phyloP scores from a whole-genome alignment of 2,329 filamentous ascomycete genomes.

The Hypoxylon sp. region DNA sequence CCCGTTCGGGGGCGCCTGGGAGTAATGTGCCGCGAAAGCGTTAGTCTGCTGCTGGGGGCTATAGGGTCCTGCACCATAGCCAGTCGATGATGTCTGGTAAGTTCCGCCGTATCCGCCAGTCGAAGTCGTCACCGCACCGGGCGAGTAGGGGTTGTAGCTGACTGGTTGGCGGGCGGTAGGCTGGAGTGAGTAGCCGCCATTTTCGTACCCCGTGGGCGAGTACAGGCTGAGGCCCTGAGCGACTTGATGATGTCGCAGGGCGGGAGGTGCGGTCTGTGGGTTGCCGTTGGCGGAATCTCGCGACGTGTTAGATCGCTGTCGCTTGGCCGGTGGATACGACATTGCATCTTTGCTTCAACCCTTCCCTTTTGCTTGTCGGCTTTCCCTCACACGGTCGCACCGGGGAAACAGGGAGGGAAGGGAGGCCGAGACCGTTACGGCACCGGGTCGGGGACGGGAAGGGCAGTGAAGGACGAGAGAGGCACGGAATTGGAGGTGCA shows the following conservation, averaged over 20 bases:
- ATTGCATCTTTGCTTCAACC: conserved; percentile 49
- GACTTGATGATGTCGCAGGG: conserved; percentile 52
- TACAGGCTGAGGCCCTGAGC: conserved; percentile 43
- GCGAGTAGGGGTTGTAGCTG: conserved; percentile 50
- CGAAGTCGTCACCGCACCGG: conserved; percentile 50
- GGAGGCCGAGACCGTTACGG: conserved; percentile 14
- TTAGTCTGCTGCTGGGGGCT: conserved; percentile 51
- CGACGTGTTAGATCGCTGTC: conserved; percentile 55
- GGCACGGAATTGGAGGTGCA: conserved; percentile 9
- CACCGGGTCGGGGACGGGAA: neutral
- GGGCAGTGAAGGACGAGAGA: neutral
- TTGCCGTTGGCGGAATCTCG: conserved; percentile 53
- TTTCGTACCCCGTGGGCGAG: conserved; percentile 47
- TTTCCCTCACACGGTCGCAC: conserved; percentile 36
- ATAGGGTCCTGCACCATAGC: conserved; percentile 48
- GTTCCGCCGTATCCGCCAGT: conserved; percentile 51
- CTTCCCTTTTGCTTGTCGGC: conserved; percentile 15
- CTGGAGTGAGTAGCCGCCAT: conserved; percentile 49
- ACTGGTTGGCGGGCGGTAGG: conserved; percentile 47
- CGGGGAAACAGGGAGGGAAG: conserved; percentile 16
- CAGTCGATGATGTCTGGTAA: conserved; percentile 46
- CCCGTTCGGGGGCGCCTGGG: conserved; percentile 48
- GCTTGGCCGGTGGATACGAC: conserved; percentile 55
- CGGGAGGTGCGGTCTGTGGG: conserved; percentile 54
- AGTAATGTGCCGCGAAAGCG: conserved; percentile 49